Percentiles rank a stretch among this genome's conserved stretches.
These are phyloP conservation scores for Ustilago xerochloae DNA, from an alignment of 1,284 basidiomycete species.

Conservation along the genomic window DNA sequence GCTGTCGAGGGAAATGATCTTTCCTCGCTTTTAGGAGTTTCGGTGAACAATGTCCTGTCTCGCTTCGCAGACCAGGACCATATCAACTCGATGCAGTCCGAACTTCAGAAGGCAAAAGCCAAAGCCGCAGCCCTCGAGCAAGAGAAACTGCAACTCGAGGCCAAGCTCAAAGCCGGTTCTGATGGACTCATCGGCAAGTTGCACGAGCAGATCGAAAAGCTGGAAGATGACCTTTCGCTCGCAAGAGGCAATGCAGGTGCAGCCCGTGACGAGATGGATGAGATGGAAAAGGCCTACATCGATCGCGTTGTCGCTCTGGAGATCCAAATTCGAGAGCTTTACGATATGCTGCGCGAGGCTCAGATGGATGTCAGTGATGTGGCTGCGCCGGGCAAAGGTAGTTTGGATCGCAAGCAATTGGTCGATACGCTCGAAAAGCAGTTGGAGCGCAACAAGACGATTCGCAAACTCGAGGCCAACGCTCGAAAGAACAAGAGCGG, in stretches of 20 bases:
- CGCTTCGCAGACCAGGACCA: conserved; percentile 92
- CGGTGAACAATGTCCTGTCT: conserved; percentile 87
- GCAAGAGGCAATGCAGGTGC: conserved; percentile 78
- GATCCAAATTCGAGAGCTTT: conserved; percentile 90
- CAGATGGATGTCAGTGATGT: conserved; percentile 75
- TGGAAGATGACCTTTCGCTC: conserved; percentile 82
- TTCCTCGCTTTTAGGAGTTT: conserved; percentile 85
- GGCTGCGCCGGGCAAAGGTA: conserved; percentile 51
- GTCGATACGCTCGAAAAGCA: conserved; percentile 71
- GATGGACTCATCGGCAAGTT: conserved; percentile 86
- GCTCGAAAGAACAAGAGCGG: conserved; percentile 52
- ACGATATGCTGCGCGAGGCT: conserved; percentile 82
- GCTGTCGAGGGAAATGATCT: conserved; percentile 75
- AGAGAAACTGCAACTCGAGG: conserved; percentile 74
- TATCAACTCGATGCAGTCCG: conserved; percentile 81
- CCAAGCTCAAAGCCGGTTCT: conserved; percentile 81
- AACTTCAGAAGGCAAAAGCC: conserved; percentile 78
- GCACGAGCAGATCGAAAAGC: conserved; percentile 77
- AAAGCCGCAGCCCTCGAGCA: conserved; percentile 78
- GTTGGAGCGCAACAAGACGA: conserved; percentile 66
- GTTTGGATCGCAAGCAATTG: conserved; percentile 70
- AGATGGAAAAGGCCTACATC: conserved; percentile 84
- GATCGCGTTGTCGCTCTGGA: conserved; percentile 88
- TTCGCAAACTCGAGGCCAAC: conserved; percentile 68
- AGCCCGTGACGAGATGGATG: conserved; percentile 75